Evolutionary conservation across 2,329 filamentous ascomycete genomes (phyloP).

Genomic region (Fusarium heterosporum): DNA sequence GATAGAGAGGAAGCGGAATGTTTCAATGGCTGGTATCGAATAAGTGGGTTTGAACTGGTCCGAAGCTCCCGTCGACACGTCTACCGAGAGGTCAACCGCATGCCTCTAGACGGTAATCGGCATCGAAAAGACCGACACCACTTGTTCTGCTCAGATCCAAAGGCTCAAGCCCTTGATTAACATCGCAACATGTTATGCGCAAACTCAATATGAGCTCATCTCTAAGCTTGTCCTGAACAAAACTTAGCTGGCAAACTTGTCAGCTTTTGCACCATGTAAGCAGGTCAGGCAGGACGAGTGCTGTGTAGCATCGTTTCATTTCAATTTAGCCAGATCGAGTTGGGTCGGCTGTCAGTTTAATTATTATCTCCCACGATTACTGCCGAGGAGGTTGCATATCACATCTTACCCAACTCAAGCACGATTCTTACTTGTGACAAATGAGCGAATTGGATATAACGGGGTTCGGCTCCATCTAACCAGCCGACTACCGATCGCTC

Average conservation of each 20-base stretch:
- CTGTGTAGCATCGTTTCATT: neutral
- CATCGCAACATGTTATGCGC: neutral
- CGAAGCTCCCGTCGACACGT: neutral
- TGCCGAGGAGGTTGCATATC: conserved; percentile 3
- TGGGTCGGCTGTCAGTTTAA: conserved; percentile 12
- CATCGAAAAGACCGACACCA: conserved; percentile 3
- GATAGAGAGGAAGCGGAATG: neutral
- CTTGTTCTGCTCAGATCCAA: conserved; percentile 32
- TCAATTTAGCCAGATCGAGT: neutral
- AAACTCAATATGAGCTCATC: neutral
- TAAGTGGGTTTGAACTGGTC: neutral
- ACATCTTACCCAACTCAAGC: neutral
- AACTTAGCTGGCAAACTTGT: neutral
- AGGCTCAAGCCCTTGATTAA: neutral
- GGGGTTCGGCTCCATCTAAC: conserved; percentile 31
- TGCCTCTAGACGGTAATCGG: neutral
- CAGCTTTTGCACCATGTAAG: neutral
- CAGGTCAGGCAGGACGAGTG: neutral
- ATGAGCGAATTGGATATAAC: neutral
- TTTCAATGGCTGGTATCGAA: neutral
- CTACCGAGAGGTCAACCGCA: neutral
- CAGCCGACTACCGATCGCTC: conserved; percentile 12
- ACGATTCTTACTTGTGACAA: neutral
- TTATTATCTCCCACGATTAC: conserved; percentile 7
- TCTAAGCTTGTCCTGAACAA: neutral